Evolutionary conservation across 2,329 filamentous ascomycete species (phyloP).

Genomic region (Fusarium sublunatum): DNA sequence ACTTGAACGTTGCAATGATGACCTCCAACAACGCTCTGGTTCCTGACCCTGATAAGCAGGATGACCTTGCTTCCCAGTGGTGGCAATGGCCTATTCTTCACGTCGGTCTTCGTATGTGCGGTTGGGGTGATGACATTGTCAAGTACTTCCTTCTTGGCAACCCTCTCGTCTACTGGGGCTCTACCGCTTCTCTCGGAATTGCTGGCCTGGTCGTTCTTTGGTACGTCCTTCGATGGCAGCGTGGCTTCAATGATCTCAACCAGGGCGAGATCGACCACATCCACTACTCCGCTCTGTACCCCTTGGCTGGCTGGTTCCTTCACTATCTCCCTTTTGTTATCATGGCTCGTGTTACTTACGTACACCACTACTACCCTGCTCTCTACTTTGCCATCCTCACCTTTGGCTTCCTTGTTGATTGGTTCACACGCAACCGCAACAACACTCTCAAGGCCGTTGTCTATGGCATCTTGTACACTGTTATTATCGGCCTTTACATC

Average conservation of each 20-base stretch:
- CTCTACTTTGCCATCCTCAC: slow-evolving; percentile 96
- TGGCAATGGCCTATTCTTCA: slow-evolving; percentile 99
- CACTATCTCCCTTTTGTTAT: slow-evolving; percentile 96
- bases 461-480: slow-evolving; percentile 79
- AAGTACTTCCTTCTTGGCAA: slow-evolving; percentile 99
- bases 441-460: slow-evolving; percentile 72
- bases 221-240: slow-evolving; percentile 96
- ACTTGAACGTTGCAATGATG: slow-evolving; percentile 99
- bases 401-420: slow-evolving; percentile 89
- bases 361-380: slow-evolving; percentile 98
- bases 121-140: slow-evolving; percentile 94
- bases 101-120: slow-evolving; percentile 97
- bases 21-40: slow-evolving; percentile 99
- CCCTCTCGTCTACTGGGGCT: slow-evolving; percentile 95
- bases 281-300: slow-evolving; percentile 92
- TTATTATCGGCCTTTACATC: slow-evolving; percentile 84
- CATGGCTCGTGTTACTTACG: slow-evolving; percentile 99
- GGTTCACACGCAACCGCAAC: slow-evolving; percentile 76
- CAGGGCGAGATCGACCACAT: slow-evolving; percentile 88
- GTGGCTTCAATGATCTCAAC: slow-evolving; percentile 87
- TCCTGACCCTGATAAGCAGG: slow-evolving; percentile 98
- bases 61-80: slow-evolving; percentile 94
- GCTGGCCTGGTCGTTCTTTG: slow-evolving; percentile 79
- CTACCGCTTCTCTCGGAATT: slow-evolving; percentile 79
- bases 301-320: slow-evolving; percentile 91